Evolutionary conservation across 2,329 filamentous ascomycete species (phyloP), one percentile per base, ranked within the genome.

Genomic region (Hortaea werneckii): DNA sequence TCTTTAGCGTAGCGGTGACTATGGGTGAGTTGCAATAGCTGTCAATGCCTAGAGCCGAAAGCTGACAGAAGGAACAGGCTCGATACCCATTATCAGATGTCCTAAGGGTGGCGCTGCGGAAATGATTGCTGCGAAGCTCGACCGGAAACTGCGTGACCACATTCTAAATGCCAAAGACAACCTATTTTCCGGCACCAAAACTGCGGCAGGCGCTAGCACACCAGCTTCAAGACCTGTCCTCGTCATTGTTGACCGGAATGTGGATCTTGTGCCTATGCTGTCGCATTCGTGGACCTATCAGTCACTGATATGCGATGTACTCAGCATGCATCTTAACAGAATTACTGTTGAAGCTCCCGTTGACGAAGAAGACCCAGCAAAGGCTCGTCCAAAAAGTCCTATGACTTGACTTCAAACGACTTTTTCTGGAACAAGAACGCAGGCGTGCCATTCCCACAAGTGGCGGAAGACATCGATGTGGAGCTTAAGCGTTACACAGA

Each of bases 1-100:
- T 98, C n/a, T 98, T 96, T 68, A 95, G 89, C 52, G 92, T 98
- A 41, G 83, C 92, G 49, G 92, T 94, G n/a, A 98, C 92, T 5
- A 95, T 95, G 87, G 90, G 88, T 83, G 74, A 48, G 73, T 54
- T 12, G 29, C 3, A 20, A 20, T 20, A 20, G 20, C 20, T 20
- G 20, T 8, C n/a, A 13, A 34, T 9, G 5, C 32, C 43, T 27
- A 11, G 5, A 4, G 20, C 12, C 4, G 13, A 13, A 5, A 6
- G 32, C 20, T 46, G 30, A 41, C 40, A 49, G 43, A 9, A 40
- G 11, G 10, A 5, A 9, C 54, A 88, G 85, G 85, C 49, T 82
- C 89, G 2, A 95, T 98, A 55, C 92, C 92, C 5, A 88, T 98
- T 55, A 96, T 98, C 59, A 77, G 92, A 54, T 95, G 87, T 61